These are phyloP conservation scores for Amphicarpaea edgeworthii DNA, from an alignment of 306 rosid genomes.

Conservation along the genomic window DNA sequence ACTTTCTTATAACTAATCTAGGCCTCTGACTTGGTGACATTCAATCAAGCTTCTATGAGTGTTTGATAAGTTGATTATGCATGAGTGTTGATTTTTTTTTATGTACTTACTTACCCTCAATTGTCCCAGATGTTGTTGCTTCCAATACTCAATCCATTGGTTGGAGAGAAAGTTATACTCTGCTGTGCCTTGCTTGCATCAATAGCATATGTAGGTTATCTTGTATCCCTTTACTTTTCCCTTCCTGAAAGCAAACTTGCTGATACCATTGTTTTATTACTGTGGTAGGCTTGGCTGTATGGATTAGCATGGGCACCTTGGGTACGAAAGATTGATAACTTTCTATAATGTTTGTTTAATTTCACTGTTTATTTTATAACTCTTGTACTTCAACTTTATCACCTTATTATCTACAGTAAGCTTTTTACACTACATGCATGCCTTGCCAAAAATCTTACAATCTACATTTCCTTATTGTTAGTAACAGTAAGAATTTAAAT, in stretches of 20 bases:
- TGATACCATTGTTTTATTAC: conserved; percentile 21
- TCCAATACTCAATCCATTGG: conserved; percentile 81
- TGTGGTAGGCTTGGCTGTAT: conserved; percentile 71
- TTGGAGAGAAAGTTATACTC: conserved; percentile 79
- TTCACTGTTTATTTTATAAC: neutral
- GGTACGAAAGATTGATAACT: conserved; percentile 56
- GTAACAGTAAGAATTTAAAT: conserved; percentile 18
- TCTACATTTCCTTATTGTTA: conserved; percentile 9
- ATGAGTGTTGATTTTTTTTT: neutral
- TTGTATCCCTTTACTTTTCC: conserved; percentile 5
- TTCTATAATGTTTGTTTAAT: neutral
- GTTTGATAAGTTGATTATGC: conserved; percentile 3
- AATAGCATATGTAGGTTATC: conserved; percentile 75
- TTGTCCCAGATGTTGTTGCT: conserved; percentile 70
- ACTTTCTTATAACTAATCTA: neutral
- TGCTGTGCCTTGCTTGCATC: conserved; percentile 77
- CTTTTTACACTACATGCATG: neutral
- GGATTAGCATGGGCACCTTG: conserved; percentile 96
- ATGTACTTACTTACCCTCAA: conserved; percentile 12
- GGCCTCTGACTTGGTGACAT: neutral
- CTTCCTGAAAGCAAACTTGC: conserved; percentile 1
- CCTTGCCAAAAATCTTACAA: conserved; percentile 20
- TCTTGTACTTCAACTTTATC: neutral
- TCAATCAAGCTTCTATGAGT: neutral
- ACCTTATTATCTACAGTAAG: conserved; percentile 12